Evolutionary conservation across 208 protist genomes (phyloP).

Genomic region (Tritrichomonas foetus): DNA sequence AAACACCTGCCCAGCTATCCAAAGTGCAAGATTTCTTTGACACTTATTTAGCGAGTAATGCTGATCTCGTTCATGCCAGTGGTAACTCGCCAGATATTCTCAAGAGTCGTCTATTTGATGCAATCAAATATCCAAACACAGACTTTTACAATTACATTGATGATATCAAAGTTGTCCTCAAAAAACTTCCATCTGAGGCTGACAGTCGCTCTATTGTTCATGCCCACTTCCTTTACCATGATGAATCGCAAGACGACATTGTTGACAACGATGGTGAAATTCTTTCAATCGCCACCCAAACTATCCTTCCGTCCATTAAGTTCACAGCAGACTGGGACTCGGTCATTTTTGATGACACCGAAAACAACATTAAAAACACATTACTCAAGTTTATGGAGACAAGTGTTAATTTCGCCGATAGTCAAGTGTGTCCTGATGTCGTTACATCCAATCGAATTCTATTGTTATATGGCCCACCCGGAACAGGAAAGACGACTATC

Average conservation of each 20-base stretch:
- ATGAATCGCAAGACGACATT: not conserved
- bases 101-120: no score
- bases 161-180: no score
- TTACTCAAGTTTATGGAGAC: conserved; percentile 77
- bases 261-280: conserved; percentile 7
- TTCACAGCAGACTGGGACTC: not conserved
- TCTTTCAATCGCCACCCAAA: not conserved
- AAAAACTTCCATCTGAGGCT: no score
- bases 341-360: not conserved
- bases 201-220: no score
- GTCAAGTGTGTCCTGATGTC: conserved; percentile 68
- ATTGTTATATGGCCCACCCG: conserved; percentile 55
- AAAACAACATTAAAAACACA: conserved; percentile 67
- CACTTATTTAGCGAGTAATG: no score
- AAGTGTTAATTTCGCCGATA: conserved; percentile 70
- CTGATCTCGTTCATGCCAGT: no score
- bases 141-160: no score
- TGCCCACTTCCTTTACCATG: no score
- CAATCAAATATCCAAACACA: no score
- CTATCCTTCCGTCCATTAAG: not conserved
- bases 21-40: no score
- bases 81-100: no score
- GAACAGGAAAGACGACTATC: conserved; percentile 72
- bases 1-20: no score
- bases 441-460: conserved; percentile 64